Evolutionary conservation across 2,329 filamentous ascomycete species (phyloP), one percentile per base, ranked within the genome.

Genomic region (Ophiostoma sp.): DNA sequence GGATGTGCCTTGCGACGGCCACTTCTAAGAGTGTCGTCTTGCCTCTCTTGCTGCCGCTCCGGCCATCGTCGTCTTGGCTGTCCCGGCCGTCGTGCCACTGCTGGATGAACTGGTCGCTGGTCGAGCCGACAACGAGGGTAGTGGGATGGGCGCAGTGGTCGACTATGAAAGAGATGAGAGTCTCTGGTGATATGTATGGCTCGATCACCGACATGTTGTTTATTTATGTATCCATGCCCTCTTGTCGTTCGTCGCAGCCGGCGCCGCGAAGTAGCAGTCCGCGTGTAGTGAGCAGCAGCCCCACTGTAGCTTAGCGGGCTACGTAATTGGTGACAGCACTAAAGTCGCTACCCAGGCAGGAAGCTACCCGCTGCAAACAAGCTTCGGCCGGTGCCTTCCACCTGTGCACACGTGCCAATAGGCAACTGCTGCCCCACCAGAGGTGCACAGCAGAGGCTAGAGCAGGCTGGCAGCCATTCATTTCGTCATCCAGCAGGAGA

Each of bases 111-210:
- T 83, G 81, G 0, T 84, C 78, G 69, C 84, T 86, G 0, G 86
- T 81, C 16, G 84, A 86, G 76, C 92, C 93, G 71, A 97, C 79
- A 69, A 97, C 77, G 63, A 97, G 77, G 0, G 87, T 89, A 0
- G 87, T 89, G 2, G 85, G 85, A 67, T 84, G 76, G 3, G 76
- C 73, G 69, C 87, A 82, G 52, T 81, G 77, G 4, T 83, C 76
- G 67, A 94, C 78, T 66, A 94, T 78, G 75, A 87, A 84, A 66
- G 84, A 80, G 64, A 96, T 81, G 62, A 96, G 81, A 73, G 89
- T 83, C 8, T 83, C 82, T 5, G 84, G 86, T 2, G 83, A 80
- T 27, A 82, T 79, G 49, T 85, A 82, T 7, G 84, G 78, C 67
- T 87, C 77, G 52, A 87, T 78, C 58, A 86, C 78, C 4, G 42